phyloP scores from a whole-genome alignment of 768 basidiomycete genomes.

The Trametes cubensis region DNA sequence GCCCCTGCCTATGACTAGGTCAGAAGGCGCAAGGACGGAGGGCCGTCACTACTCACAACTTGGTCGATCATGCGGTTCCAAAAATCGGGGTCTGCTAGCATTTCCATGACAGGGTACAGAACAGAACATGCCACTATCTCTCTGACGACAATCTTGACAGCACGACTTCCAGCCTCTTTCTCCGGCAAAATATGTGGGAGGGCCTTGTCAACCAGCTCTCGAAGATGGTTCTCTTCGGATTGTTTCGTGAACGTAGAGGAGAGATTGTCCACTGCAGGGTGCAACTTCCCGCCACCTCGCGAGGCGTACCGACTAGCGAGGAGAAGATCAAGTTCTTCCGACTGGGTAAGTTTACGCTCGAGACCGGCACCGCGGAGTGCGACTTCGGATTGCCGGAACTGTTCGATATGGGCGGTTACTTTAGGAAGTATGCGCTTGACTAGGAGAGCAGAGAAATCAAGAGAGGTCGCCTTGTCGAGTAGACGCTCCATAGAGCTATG shows the following conservation, averaged over 20 bases:
- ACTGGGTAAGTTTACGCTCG: conserved; percentile 82
- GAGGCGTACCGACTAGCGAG: conserved; percentile 81
- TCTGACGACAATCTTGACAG: conserved; percentile 70
- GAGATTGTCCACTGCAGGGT: conserved; percentile 85
- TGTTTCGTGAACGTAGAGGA: conserved; percentile 89
- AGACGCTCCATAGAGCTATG: conserved; percentile 66
- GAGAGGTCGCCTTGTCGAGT: conserved; percentile 51
- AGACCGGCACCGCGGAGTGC: conserved; percentile 81
- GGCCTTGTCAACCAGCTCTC: conserved; percentile 66
- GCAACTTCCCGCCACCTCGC: conserved; percentile 65
- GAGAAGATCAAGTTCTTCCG: conserved; percentile 86
- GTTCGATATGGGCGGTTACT: conserved; percentile 86
- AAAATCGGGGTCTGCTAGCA: conserved; percentile 94
- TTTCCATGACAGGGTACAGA: conserved; percentile 86
- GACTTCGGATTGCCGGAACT: conserved; percentile 87
- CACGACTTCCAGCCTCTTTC: conserved; percentile 70
- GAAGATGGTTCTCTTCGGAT: conserved; percentile 85
- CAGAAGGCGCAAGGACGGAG: conserved; percentile 8
- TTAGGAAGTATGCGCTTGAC: conserved; percentile 88
- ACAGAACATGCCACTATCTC: conserved; percentile 86
- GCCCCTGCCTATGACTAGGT: conserved; percentile 54
- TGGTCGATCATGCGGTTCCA: conserved; percentile 95
- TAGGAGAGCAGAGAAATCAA: conserved; percentile 76
- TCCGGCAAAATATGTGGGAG: conserved; percentile 77
- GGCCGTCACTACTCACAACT: conserved; percentile 60